Evolutionary conservation across 306 rosid genomes (phyloP).

Genomic region (Corylus avellana): DNA sequence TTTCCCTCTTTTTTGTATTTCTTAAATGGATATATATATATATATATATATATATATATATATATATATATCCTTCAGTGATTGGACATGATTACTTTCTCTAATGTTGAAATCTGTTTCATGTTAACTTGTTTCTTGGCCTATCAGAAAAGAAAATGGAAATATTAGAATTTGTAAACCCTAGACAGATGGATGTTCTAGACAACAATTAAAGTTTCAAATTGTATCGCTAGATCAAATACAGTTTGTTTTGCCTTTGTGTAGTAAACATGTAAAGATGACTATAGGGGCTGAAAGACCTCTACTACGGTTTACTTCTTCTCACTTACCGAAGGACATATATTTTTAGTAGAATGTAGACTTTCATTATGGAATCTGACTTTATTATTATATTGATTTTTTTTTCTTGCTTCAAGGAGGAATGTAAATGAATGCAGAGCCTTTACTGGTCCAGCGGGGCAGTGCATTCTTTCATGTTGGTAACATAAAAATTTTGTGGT

Average conservation of each 20-base stretch:
- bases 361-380: neutral
- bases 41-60: neutral
- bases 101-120: conserved; percentile 2
- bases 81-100: conserved; percentile 6
- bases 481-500: neutral
- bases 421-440: neutral
- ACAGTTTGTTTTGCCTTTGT: neutral
- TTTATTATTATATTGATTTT: neutral
- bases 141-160: neutral
- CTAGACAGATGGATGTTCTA: conserved; percentile 7
- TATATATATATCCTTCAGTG: conserved; percentile 3
- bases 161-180: neutral
- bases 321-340: neutral
- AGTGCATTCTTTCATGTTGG: neutral
- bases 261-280: neutral
- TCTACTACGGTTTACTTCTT: neutral
- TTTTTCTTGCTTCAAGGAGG: neutral
- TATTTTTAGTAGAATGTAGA: neutral
- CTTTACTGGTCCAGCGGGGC: neutral
- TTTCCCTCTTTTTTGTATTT: conserved; percentile 18
- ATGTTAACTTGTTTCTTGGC: neutral
- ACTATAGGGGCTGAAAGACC: neutral
- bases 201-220: neutral
- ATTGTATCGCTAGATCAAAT: neutral
- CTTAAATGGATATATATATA: neutral